These are phyloP conservation scores for Thermoascus crustaceus DNA, from an alignment of 2,329 filamentous ascomycete genomes.

Conservation along the genomic window DNA sequence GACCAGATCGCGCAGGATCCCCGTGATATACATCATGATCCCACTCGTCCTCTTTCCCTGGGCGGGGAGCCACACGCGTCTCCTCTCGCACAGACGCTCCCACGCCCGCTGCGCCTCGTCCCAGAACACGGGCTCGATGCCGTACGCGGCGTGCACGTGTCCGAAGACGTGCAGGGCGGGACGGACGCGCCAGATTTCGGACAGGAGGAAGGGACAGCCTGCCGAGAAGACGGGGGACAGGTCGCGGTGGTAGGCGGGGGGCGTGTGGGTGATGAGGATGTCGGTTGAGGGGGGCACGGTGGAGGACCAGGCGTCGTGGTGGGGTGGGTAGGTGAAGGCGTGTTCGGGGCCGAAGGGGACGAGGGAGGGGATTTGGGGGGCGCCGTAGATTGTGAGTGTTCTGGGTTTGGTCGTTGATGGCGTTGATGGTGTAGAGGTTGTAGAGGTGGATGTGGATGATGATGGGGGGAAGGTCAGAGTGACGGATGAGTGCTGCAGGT, in stretches of 20 bases:
- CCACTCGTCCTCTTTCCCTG: too few species aligned
- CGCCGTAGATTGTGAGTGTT: conserved; percentile 66
- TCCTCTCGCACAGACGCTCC: conserved; percentile 51
- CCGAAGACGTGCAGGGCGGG: conserved; percentile 76
- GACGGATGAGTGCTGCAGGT: conserved; percentile 62
- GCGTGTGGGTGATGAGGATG: conserved; percentile 72
- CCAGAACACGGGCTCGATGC: conserved; percentile 62
- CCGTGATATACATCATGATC: conserved; percentile 5
- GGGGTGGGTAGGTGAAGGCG: conserved; percentile 67
- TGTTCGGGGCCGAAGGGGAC: conserved; percentile 62
- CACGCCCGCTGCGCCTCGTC: conserved; percentile 65
- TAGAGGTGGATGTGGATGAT: conserved; percentile 44
- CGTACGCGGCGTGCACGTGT: conserved; percentile 71
- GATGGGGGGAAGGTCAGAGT: conserved; percentile 50
- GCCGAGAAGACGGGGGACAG: conserved; percentile 49
- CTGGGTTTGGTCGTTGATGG: conserved; percentile 49
- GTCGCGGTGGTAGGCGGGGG: conserved; percentile 63
- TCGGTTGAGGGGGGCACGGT: conserved; percentile 65
- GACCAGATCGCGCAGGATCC: conserved; percentile 29
- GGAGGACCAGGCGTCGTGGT: conserved; percentile 61
- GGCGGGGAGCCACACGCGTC: conserved; percentile 15
- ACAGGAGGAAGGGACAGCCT: conserved; percentile 62
- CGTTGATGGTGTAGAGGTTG: too few species aligned
- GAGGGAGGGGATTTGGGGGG: conserved; percentile 62
- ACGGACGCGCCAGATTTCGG: conserved; percentile 65